Evolutionary conservation across 208 protist genomes (phyloP), one percentile per base, ranked within the genome.

Genomic region (Crithidia mellificae): DNA sequence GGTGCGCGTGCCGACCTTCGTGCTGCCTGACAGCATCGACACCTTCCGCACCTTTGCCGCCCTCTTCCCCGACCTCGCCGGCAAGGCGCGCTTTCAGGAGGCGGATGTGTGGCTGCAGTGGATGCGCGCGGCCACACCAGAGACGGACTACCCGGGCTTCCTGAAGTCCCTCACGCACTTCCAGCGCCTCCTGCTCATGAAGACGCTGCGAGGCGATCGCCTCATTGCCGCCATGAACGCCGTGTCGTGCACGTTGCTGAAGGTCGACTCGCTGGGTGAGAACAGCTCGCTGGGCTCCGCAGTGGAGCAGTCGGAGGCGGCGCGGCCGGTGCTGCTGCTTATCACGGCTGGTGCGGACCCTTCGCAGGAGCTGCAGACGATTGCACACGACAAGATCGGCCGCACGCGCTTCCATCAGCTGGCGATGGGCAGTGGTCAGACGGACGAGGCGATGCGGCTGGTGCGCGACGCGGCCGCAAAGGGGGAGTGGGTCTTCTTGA

Each of bases 261-360:
- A 84, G 49, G 82, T 96, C 20, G 78, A 92, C 30, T 87, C 89
- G 11, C 84, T 86, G 38, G 87, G 79, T 19, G 91, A 92, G 52
- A 88, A 72, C 67, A 80, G 73, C 62, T 80, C 85, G 52, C 73
- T 97, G 15, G 46, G 68, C 43, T 80, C 74, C 6, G 64, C 85
- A 9, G 63, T 93, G 7, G 66, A 78, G 27, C 65, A 75, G 54
- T 91, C 88, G 6, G 83, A 85, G 38, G 67, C 70, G 56, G 30
- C 38, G 17, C 79, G 64, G n/a, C 96, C 98, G 8, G 81, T 99
- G 20, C 78, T 99, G 25, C 76, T 99, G 27, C 91, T 99, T 53
- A 98, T 90, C n/a, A 97, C 96, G 12, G 72, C 97, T 9, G 98
- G 97, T 55, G 94, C 96, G 15, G 98, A 99, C 76, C 98, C 98